These are phyloP conservation scores for Glonium stellatum DNA, from an alignment of 495 filamentous ascomycete species.

Conservation along the genomic window DNA sequence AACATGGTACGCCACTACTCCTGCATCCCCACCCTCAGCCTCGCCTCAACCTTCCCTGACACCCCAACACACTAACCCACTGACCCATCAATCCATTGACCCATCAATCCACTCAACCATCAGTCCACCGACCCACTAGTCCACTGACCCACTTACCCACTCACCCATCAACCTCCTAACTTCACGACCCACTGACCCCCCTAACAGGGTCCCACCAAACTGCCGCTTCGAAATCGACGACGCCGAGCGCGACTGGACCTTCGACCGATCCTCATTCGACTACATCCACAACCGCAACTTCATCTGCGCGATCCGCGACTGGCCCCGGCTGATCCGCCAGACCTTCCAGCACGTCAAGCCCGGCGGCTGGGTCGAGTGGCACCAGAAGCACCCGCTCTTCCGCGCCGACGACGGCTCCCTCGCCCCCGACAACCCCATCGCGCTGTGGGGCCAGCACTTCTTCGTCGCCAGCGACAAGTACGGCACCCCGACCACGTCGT, in stretches of 20 bases:
- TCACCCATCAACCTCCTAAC: no score
- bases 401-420: not conserved
- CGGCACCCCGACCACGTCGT: no score
- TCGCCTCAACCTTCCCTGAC: no score
- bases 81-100: no score
- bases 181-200: not conserved
- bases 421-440: no score
- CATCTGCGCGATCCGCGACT: slow-evolving; percentile 1
- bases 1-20: not conserved
- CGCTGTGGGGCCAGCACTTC: no score
- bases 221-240: slow-evolving; percentile 10
- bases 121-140: no score
- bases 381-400: slow-evolving; percentile 1
- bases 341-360: slow-evolving; percentile 1
- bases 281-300: slow-evolving; percentile 5
- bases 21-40: not conserved
- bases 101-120: no score
- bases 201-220: slow-evolving; percentile 2
- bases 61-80: no score
- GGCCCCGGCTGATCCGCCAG: slow-evolving; percentile 7
- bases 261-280: slow-evolving; percentile 1
- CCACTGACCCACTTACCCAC: no score
- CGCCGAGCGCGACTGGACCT: slow-evolving; percentile 8
- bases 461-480: no score
- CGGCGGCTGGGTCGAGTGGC: slow-evolving; percentile 5